Evolutionary conservation across 2,329 filamentous ascomycete species (phyloP).

Genomic region (Lachnellula subtilissima): DNA sequence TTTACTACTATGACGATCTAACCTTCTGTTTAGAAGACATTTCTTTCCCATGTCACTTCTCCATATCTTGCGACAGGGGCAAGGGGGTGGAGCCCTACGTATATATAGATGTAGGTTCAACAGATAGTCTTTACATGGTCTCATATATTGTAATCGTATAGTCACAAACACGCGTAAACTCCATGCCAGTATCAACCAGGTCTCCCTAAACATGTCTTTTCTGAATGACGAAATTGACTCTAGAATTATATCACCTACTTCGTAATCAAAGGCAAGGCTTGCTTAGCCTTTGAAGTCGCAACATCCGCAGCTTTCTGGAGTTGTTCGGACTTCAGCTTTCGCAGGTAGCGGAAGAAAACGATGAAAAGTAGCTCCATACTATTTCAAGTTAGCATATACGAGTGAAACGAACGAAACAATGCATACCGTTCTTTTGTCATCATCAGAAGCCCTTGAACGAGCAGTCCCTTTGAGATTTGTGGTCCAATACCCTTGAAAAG

Average conservation of each 20-base stretch:
- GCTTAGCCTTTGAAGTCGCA: slow-evolving; percentile 56
- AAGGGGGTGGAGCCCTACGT: no score
- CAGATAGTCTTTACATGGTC: neutral
- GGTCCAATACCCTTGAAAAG: slow-evolving; percentile 96
- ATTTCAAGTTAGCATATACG: slow-evolving; percentile 8
- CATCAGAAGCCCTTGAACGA: slow-evolving; percentile 96
- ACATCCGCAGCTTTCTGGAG: slow-evolving; percentile 61
- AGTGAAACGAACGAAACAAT: neutral
- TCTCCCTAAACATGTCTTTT: neutral
- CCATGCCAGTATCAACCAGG: slow-evolving; percentile 6
- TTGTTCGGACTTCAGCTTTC: slow-evolving; percentile 63
- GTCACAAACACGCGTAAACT: slow-evolving; percentile 7
- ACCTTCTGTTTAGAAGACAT: no score
- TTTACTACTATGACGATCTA: no score
- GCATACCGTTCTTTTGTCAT: slow-evolving; percentile 93
- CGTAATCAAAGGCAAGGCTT: slow-evolving; percentile 24
- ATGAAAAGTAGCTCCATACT: slow-evolving; percentile 88
- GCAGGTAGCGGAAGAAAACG: slow-evolving; percentile 76
- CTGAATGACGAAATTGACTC: neutral
- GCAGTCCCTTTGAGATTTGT: slow-evolving; percentile 84
- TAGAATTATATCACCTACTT: slow-evolving; percentile 25
- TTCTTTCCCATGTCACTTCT: no score
- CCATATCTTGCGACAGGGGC: no score
- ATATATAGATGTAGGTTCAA: no score
- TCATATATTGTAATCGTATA: slow-evolving; percentile 2